Percentiles rank a stretch among this genome's conserved stretches.
Conservation (phyloP, 331 rosid genomes). For the Pyracantha coccinea region DNA sequence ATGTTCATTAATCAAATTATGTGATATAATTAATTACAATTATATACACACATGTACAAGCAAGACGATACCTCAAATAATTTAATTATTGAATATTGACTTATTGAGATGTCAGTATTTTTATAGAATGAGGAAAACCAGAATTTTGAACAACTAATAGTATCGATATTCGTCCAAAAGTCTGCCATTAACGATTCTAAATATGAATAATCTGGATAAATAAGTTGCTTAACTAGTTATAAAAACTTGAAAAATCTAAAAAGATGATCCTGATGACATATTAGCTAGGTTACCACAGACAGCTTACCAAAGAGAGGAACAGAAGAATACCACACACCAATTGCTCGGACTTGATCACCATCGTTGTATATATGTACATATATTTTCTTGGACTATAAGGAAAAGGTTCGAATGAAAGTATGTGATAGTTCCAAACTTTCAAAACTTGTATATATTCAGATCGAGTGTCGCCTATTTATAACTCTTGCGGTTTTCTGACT, state of each 20-base stretch:
- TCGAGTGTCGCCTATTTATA: neutral
- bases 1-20: neutral
- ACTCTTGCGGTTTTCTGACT: neutral
- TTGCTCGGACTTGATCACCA: neutral
- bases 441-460: neutral
- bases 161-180: too few relatives aligned
- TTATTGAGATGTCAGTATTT: too few relatives aligned
- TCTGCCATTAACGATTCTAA: neutral
- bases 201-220: neutral
- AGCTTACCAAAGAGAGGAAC: conserved; percentile 4
- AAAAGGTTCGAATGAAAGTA: neutral
- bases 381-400: too few relatives aligned
- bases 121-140: too few relatives aligned
- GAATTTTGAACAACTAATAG: too few relatives aligned
- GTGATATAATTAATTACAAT: too few relatives aligned
- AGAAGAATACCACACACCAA: neutral
- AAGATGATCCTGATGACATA: neutral
- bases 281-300: neutral
- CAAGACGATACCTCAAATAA: too few relatives aligned
- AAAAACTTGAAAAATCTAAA: neutral
- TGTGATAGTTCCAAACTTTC: neutral
- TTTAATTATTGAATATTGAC: too few relatives aligned
- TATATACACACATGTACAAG: too few relatives aligned
- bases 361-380: too few relatives aligned
- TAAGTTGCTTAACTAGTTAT: neutral